These are phyloP conservation scores for Pleodorina starrii DNA, from an alignment of 139 green algal genomes.

Conservation along the genomic window DNA sequence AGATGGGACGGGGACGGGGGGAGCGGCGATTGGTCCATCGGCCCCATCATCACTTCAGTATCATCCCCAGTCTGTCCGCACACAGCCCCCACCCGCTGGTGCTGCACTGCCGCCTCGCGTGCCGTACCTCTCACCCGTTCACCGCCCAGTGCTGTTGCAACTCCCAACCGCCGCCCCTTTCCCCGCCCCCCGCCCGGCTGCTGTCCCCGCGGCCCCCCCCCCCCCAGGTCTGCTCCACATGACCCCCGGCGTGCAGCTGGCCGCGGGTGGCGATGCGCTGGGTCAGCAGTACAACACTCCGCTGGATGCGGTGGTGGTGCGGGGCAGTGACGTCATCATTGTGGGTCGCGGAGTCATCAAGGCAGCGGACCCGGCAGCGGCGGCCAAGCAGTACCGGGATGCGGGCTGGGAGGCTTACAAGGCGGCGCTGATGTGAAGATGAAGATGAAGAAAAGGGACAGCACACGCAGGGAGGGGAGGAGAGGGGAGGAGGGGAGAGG, in stretches of 20 bases:
- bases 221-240: constrained; percentile 94
- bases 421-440: constrained; percentile 58
- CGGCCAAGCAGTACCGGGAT: constrained; percentile 87
- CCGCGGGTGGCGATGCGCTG: constrained; percentile 90
- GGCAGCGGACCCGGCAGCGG: constrained; percentile 74
- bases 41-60: too few species aligned
- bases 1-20: too few species aligned
- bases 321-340: constrained; percentile 98
- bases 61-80: too few species aligned
- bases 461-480: too few species aligned
- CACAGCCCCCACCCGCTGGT: too few species aligned
- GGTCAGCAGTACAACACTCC: constrained; percentile 99
- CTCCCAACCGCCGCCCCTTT: not conserved
- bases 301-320: constrained; percentile 80
- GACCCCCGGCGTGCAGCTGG: constrained; percentile 98
- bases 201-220: not conserved
- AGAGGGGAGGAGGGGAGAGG: too few species aligned
- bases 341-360: constrained; percentile 94
- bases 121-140: too few species aligned
- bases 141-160: not conserved
- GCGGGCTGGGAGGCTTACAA: constrained; percentile 95
- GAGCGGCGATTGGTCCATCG: too few species aligned
- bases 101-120: too few species aligned
- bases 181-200: not conserved
- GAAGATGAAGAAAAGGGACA: too few species aligned